Conservation (phyloP, 1,284 basidiomycete species). For the Anthracocystis walkeri region DNA sequence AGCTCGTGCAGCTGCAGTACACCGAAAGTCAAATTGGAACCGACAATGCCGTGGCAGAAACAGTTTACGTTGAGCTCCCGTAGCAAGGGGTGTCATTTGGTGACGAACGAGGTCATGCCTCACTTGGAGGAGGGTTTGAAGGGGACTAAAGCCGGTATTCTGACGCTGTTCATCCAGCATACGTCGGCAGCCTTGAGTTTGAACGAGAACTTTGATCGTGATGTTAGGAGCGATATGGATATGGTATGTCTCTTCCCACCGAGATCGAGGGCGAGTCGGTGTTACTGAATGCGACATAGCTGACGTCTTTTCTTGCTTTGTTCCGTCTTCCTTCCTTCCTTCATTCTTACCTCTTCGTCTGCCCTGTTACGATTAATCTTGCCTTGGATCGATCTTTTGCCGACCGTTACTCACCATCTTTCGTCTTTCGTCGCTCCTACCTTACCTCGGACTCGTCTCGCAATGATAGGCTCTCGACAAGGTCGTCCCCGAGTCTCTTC, state of each 20-base stretch:
- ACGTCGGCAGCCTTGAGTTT: slow-evolving; percentile 88
- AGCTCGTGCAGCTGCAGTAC: neutral
- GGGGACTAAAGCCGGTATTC: slow-evolving; percentile 60
- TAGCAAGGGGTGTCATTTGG: slow-evolving; percentile 79
- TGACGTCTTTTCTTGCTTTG: neutral
- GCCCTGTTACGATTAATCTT: too few species aligned
- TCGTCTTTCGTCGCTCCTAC: neutral
- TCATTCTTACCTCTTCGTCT: neutral
- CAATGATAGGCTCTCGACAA: slow-evolving; percentile 75
- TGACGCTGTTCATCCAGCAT: slow-evolving; percentile 79
- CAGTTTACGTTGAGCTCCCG: slow-evolving; percentile 76
- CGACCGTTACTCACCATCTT: neutral
- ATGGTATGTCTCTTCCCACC: slow-evolving; percentile 62
- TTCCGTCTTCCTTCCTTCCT: neutral
- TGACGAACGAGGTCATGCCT: slow-evolving; percentile 81
- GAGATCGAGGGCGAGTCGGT: neutral
- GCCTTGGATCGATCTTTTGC: too few species aligned
- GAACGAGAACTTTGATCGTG: slow-evolving; percentile 85
- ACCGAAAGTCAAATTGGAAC: neutral
- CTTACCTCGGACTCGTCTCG: neutral
- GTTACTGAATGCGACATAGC: neutral
- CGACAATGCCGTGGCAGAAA: slow-evolving; percentile 89
- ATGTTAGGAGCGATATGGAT: slow-evolving; percentile 73
- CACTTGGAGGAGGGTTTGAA: slow-evolving; percentile 81
- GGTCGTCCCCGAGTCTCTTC: slow-evolving; percentile 82